These are phyloP conservation scores for Cladosporium sphaerospermum DNA, from an alignment of 2,329 filamentous ascomycete species.

Conservation along the genomic window DNA sequence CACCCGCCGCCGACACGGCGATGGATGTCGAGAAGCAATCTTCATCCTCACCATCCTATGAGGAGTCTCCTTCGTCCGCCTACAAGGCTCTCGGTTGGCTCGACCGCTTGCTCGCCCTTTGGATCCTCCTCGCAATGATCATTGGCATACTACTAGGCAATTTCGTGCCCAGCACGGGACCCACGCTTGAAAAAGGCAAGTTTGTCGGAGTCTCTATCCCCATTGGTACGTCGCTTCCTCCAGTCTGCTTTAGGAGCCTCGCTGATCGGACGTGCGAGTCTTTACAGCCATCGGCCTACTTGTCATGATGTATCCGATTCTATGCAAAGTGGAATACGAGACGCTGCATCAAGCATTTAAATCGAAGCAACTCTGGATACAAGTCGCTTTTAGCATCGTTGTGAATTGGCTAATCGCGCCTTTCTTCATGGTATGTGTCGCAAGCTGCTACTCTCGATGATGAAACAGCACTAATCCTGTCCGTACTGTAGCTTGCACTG, in stretches of 20 bases:
- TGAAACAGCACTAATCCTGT: neutral
- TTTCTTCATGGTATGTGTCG: constrained; percentile 61
- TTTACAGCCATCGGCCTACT: constrained; percentile 60
- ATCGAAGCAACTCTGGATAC: constrained; percentile 61
- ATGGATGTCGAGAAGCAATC: neutral
- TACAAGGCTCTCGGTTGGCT: constrained; percentile 36
- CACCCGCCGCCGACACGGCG: neutral
- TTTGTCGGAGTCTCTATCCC: constrained; percentile 65
- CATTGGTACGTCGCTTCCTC: constrained; percentile 34
- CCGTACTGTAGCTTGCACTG: constrained; percentile 36
- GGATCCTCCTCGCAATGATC: constrained; percentile 73
- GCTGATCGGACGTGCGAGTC: neutral
- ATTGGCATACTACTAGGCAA: constrained; percentile 69
- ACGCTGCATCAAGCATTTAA: constrained; percentile 60
- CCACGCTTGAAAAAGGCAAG: constrained; percentile 59
- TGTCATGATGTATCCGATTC: constrained; percentile 88
- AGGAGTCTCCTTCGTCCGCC: constrained; percentile 12
- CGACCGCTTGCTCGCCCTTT: constrained; percentile 38
- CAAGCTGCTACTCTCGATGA: neutral
- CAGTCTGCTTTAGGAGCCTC: neutral
- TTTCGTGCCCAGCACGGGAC: constrained; percentile 57
- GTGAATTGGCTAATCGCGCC: constrained; percentile 81
- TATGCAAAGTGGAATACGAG: constrained; percentile 77
- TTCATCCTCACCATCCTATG: neutral
- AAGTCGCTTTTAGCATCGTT: constrained; percentile 67